Base-by-base conservation (phyloP, 2,329 filamentous ascomycete species). In the Penicillium sp. region DNA sequence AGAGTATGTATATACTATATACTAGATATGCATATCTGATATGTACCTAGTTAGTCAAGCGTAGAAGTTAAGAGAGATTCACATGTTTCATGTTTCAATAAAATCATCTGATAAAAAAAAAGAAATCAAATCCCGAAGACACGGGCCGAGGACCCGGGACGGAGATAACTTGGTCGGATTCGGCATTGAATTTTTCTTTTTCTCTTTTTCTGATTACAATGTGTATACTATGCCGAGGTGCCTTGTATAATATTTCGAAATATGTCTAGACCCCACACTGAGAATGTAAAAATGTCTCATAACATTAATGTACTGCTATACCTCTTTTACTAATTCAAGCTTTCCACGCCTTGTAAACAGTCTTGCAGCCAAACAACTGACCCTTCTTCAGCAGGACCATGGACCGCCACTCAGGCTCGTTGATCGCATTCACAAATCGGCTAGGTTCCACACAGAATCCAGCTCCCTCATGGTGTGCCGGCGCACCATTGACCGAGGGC, bases 381-480 rank as follows among this genome's bases (percentile, higher is more conserved):
- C 91, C 91, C 74, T 85, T 90, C 77, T 86, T 91, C 55, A 97
- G 72, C 26, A 93, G 57, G 53, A 87, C 82, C 82, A 88, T 87
- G 45, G 73, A 73, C 71, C 79, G 85, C 87, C 90, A 95, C 62
- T 84, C 82, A 0, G 84, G 80, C 43, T 85, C 81, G 61, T 95
- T 96, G 63, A 83, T 75, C 0, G 90, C 90, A 69, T 97, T 93
- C 49, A 96, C 86, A 67, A 86, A 97, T 21, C 93, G 81, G 62
- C 87, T 87, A 0, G 91, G 90, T 75, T 98, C 93, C 38, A 95
- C 84, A 68, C 89, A 95, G 73, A 97, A 94, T 0, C 86, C 91
- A 39, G 83, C 81, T 43, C 88, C 79, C 4, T 80, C 64, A 0
- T 77, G 80, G 43, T 87, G 79, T 1, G 84, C 82, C 0, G 84